Percentiles rank a stretch among this genome's conserved stretches.
phyloP scores from a whole-genome alignment of 495 filamentous ascomycete species.

The Thozetella sp. region DNA sequence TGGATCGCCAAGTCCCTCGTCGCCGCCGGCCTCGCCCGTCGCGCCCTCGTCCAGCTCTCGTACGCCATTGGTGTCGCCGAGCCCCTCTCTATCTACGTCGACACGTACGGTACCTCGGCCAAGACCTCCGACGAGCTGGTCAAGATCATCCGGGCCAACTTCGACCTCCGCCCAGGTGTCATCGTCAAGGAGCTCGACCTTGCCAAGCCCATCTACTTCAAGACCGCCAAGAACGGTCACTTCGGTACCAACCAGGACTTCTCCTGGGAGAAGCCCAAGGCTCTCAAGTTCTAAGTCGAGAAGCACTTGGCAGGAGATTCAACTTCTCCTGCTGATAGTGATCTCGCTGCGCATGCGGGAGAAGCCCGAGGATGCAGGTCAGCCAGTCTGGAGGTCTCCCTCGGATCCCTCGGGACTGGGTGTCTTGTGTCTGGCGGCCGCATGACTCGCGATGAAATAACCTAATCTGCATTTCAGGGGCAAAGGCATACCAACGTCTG shows the following conservation, averaged over 20 bases:
- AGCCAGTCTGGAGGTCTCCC: not conserved
- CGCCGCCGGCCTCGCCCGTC: conserved; percentile 81
- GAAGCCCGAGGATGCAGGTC: not conserved
- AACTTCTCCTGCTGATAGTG: conserved; percentile 31
- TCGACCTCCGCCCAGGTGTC: conserved; percentile 95
- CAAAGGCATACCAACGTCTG: conserved; percentile 9
- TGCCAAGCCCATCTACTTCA: conserved; percentile 93
- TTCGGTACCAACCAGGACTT: conserved; percentile 96
- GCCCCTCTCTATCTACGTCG: conserved; percentile 89
- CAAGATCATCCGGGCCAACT: conserved; percentile 91
- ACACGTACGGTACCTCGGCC: conserved; percentile 79
- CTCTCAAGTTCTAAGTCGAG: conserved; percentile 75
- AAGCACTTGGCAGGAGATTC: conserved; percentile 32
- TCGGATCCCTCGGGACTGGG: not conserved
- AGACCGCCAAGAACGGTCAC: conserved; percentile 99
- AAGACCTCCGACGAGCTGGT: conserved; percentile 81
- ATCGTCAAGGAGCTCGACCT: conserved; percentile 98
- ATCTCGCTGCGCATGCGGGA: conserved; percentile 17
- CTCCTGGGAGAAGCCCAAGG: conserved; percentile 97
- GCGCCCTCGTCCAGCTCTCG: conserved; percentile 93
- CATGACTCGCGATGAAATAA: conserved; percentile 22
- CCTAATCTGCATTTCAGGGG: conserved; percentile 11
- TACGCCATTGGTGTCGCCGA: conserved; percentile 99
- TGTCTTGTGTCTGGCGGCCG: conserved; percentile 20
- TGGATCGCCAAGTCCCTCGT: conserved; percentile 99